Percentiles rank a stretch among this genome's conserved stretches.
phyloP scores from a whole-genome alignment of 75 land plant genomes.

The Adiantum capillusveneris region DNA sequence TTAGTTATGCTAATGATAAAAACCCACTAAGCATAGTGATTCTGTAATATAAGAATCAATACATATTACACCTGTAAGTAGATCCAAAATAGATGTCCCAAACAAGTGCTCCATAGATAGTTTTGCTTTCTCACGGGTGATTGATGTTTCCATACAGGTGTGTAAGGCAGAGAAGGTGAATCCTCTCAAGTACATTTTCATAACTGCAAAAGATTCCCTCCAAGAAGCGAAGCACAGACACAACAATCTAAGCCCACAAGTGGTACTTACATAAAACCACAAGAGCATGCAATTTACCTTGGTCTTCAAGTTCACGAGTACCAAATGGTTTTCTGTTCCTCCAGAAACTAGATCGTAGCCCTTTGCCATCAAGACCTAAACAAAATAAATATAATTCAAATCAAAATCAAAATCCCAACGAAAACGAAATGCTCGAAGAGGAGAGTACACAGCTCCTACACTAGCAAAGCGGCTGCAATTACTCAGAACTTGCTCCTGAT shows the following conservation, averaged over 20 bases:
- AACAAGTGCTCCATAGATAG: too few species aligned
- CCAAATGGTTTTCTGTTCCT: slow-evolving; percentile 92
- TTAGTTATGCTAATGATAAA: too few species aligned
- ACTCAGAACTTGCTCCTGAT: slow-evolving; percentile 89
- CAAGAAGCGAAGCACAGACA: neutral
- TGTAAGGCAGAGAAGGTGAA: neutral
- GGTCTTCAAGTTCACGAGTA: slow-evolving; percentile 79
- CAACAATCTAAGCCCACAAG: neutral
- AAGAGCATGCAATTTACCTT: slow-evolving; percentile 44
- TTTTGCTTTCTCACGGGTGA: too few species aligned
- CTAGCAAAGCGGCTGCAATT: slow-evolving; percentile 80
- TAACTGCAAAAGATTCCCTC: neutral
- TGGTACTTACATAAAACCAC: neutral
- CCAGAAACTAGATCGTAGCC: slow-evolving; percentile 97
- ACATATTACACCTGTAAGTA: too few species aligned
- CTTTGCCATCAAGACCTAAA: slow-evolving; percentile 50
- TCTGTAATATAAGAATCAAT: too few species aligned
- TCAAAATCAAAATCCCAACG: too few species aligned
- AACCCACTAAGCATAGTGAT: too few species aligned
- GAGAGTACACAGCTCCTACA: slow-evolving; percentile 25
- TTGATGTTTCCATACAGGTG: too few species aligned
- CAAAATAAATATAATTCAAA: too few species aligned
- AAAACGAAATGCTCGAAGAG: too few species aligned
- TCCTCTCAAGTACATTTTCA: neutral
- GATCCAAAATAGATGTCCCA: too few species aligned